Base-by-base conservation (phyloP, 257 asterid genomes). In the Nicotiana tabacum region DNA sequence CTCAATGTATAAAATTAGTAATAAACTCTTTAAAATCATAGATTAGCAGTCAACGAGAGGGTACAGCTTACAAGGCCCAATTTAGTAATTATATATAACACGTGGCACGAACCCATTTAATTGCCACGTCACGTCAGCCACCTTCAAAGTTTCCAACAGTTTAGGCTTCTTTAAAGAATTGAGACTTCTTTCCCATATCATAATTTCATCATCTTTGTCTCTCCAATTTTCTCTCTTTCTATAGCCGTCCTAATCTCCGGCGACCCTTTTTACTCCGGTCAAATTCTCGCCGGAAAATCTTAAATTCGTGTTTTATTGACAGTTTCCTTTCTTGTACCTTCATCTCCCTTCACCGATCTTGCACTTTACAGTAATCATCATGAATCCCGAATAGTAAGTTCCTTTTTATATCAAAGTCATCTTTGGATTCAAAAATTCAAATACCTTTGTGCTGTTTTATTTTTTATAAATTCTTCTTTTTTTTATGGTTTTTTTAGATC, bases 381-480 rank as follows among this genome's bases (percentile, higher is more conserved):
- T 92, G 95, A 92, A 90, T 92, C 93, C 92, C 2, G 95, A 92
- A 90, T 92, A 92, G 95, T 92, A 88, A 88, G 92, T 85, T 29
- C 68, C 21, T 81, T 69, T 60, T 68, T 9, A 16, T 13, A 51
- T 51, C 43, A 4, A 43, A 21, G 21, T 69, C 2, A 6, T 70
- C 58, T 35, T 68, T 35, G 17, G 77, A 68, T 35, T 68, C 2
- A 15, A 70, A 32, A 43, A 39, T 74, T 46, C 30, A 53, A 32
- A 37, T 69, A 37, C 9, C 12, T 18, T 32, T 37, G 0, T 70
- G 21, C n/a, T 21, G 57, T 39, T 69, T 18, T 69, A 0, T 24
- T 10, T 13, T 69, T 69, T 21, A 39, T 39, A n/a, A 37, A n/a
- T 18, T 9, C 10, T 69, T 53, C 58, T 53, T 0, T 13, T 51